phyloP scores from a whole-genome alignment of 2,329 filamentous ascomycete genomes.

The Tolypocladium nubicola region DNA sequence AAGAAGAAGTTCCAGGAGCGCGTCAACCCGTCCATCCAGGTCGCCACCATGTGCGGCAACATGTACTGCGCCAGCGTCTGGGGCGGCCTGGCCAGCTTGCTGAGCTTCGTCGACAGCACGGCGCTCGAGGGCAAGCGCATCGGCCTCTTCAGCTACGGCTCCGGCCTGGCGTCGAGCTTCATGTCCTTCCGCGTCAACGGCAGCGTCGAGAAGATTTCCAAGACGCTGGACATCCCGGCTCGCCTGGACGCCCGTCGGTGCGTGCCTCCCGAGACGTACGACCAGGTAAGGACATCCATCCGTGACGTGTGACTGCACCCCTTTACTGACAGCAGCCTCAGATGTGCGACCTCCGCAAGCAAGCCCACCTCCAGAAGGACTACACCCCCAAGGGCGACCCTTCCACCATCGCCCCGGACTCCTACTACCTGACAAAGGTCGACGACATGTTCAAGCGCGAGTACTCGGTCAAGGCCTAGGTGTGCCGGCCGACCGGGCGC shows the following conservation, averaged over 20 bases:
- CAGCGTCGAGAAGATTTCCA: slow-evolving; percentile 55
- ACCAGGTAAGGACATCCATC: slow-evolving; percentile 38
- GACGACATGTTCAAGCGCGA: slow-evolving; percentile 80
- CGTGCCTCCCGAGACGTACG: slow-evolving; percentile 63
- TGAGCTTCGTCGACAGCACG: slow-evolving; percentile 53
- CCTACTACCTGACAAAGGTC: slow-evolving; percentile 71
- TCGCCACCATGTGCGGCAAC: slow-evolving; percentile 65
- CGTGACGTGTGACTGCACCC: not conserved
- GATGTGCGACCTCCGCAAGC: slow-evolving; percentile 73
- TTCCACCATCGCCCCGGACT: slow-evolving; percentile 54
- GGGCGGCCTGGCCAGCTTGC: slow-evolving; percentile 61
- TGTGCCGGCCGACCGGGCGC: not conserved
- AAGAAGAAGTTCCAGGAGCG: slow-evolving; percentile 80
- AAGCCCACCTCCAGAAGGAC: slow-evolving; percentile 74
- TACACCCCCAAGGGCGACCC: slow-evolving; percentile 59
- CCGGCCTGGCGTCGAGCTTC: slow-evolving; percentile 62
- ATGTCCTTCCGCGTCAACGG: slow-evolving; percentile 64
- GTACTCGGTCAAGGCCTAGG: slow-evolving; percentile 65
- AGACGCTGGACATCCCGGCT: slow-evolving; percentile 59
- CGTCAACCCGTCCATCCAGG: slow-evolving; percentile 61
- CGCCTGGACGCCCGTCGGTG: slow-evolving; percentile 55
- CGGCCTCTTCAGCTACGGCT: slow-evolving; percentile 71
- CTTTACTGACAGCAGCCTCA: slow-evolving; percentile 22
- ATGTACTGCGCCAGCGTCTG: slow-evolving; percentile 65
- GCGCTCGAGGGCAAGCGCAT: slow-evolving; percentile 61